Percentiles rank a stretch among this genome's conserved stretches.
phyloP scores from a whole-genome alignment of 1,139 yeast species.

The Hyphopichia buzzinii region DNA sequence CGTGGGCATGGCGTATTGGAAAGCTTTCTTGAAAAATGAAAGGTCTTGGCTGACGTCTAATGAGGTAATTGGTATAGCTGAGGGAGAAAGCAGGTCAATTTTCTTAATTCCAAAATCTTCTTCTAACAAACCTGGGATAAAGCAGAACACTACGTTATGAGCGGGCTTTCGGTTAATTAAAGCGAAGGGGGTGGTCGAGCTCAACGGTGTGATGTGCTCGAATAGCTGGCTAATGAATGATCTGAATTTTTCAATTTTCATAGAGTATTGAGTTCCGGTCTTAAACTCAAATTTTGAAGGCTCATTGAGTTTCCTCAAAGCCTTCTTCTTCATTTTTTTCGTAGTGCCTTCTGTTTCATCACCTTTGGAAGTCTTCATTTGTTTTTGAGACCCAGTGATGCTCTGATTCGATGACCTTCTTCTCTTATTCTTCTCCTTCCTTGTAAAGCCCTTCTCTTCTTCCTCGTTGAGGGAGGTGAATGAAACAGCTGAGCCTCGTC shows the following conservation, averaged over 20 bases:
- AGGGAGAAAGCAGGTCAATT: conserved; percentile 4
- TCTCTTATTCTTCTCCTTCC: conserved; percentile 23
- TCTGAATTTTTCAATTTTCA: conserved; percentile 1
- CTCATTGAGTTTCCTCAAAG: conserved; percentile 31
- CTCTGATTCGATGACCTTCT: conserved; percentile 43
- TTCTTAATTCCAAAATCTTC: conserved; percentile 34
- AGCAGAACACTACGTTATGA: conserved; percentile 55
- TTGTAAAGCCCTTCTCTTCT: conserved; percentile 7
- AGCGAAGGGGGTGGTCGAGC: conserved; percentile 35
- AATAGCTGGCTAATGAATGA: not conserved
- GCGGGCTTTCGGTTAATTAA: not conserved
- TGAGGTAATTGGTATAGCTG: conserved; percentile 8
- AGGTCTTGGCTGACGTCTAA: conserved; percentile 24
- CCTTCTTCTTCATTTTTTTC: conserved; percentile 32
- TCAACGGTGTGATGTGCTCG: not conserved
- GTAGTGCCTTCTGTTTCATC: conserved; percentile 6
- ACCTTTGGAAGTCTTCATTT: not conserved
- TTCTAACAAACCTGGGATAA: conserved; percentile 65
- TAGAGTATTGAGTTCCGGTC: conserved; percentile 8
- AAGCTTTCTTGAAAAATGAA: conserved; percentile 35
- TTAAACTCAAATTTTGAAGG: conserved; percentile 23
- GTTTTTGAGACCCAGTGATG: conserved; percentile 9
- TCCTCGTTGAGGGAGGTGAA: conserved; percentile 20
- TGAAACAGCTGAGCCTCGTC: conserved; percentile 28
- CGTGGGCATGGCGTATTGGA: conserved; percentile 42